These are phyloP conservation scores for Colletotrichum sp. DNA, from an alignment of 2,329 filamentous ascomycete genomes.

Conservation along the genomic window DNA sequence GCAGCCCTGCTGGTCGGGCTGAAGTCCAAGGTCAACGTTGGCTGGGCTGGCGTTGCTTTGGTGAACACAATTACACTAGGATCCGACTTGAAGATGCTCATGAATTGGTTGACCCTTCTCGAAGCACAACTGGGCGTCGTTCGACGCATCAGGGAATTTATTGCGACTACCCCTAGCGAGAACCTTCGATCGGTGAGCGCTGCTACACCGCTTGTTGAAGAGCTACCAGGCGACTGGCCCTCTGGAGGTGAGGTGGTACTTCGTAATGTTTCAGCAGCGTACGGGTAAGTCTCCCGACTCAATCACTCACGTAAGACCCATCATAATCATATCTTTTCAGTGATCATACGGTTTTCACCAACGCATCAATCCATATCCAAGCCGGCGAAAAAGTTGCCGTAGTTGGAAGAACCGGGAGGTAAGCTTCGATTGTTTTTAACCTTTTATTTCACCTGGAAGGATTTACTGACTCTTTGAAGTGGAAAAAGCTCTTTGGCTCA, in stretches of 20 bases:
- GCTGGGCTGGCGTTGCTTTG: neutral
- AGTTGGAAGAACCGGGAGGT: neutral
- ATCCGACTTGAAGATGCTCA: neutral
- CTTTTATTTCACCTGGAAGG: accelerated
- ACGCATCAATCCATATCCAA: neutral
- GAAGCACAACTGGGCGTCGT: neutral
- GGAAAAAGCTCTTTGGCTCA: neutral
- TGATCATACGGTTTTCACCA: neutral
- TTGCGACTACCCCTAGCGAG: neutral
- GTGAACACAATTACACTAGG: neutral
- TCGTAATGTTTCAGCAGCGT: neutral
- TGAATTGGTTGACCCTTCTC: neutral
- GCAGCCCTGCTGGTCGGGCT: neutral
- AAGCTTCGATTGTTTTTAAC: neutral
- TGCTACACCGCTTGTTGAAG: neutral
- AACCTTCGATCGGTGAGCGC: neutral
- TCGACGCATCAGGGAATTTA: neutral
- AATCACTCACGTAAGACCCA: too few relatives aligned
- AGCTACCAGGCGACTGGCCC: neutral
- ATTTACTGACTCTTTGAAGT: neutral
- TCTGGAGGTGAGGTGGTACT: neutral
- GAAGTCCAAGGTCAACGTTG: neutral
- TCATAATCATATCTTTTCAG: neutral
- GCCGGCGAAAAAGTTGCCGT: neutral
- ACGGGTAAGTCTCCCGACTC: neutral